Evolutionary conservation across 257 asterid genomes (phyloP), one percentile per base, ranked within the genome.

Genomic region (Salvia hispanica): DNA sequence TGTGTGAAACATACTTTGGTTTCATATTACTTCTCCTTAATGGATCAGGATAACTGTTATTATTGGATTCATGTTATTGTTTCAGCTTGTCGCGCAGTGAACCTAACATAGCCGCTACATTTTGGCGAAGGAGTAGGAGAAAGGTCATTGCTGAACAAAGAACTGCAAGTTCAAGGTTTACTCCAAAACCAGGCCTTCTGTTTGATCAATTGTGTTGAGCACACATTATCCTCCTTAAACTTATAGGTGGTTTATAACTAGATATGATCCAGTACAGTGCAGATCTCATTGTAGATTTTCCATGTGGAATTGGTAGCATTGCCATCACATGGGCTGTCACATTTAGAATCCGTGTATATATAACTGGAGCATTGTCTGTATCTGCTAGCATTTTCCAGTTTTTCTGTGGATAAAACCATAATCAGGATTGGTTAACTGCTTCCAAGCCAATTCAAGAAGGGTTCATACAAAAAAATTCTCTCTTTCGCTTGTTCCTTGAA

Each of bases 101-200:
- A 72, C 96, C 97, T 45, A 87, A 91, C 71, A 83, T 94, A 66
- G 97, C 96, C 54, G 86, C 92, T 67, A 79, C 91, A 59, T 86
- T 91, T 83, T 94, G 99, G 97, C 84, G 95, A 69, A 87, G 95
- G 87, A 86, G 99, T 87, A 79, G 95, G 80, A 90, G 95, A 76
- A 87, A 90, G 80, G 92, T 72, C 64, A 84, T 87, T 82, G 84
- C 92, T 55, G 97, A 91, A 80, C 91, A 83, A 76, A 81, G 96
- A 84, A 94, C 99, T 75, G 95, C 97, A 40, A 87, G 96, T 77
- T 91, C 99, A 79, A 94, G 99, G 99, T 94, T 72, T 67, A 67
- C 52, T 75, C 66, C 55, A 67, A 70, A 62, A 61, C 77, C 73
- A 46, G 21, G 50, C 54, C 21, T 69, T 64, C 34, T 76, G 62